These are phyloP conservation scores for Pseudogymnoascus sp. DNA, from an alignment of 2,329 filamentous ascomycete genomes.

Conservation along the genomic window DNA sequence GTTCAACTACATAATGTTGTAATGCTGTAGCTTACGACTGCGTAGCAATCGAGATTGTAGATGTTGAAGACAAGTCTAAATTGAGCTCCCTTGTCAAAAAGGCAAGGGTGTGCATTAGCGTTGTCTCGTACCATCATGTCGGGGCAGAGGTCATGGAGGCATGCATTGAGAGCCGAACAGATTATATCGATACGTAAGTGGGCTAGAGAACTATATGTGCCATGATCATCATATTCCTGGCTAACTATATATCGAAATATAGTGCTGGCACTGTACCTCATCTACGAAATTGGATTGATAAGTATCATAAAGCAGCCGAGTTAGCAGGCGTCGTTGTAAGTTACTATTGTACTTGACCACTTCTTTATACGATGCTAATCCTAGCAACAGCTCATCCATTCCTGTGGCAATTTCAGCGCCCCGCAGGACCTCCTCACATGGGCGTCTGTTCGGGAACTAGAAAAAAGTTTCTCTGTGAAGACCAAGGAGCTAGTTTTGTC, in stretches of 20 bases:
- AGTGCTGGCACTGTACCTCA: conserved; percentile 12
- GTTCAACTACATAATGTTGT: neutral
- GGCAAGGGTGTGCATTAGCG: conserved; percentile 43
- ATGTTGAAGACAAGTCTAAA: conserved; percentile 36
- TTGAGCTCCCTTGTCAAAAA: conserved; percentile 46
- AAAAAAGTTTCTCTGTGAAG: neutral
- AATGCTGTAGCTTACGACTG: neutral
- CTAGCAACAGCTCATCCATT: neutral
- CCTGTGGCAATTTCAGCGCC: neutral
- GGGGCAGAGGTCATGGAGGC: conserved; percentile 19
- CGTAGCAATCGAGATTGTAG: conserved; percentile 45
- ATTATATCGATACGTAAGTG: conserved; percentile 19
- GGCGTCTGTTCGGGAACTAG: neutral
- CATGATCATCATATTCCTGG: neutral
- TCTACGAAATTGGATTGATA: conserved; percentile 14
- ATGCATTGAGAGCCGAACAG: conserved; percentile 20
- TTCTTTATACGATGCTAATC: neutral
- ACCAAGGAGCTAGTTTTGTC: neutral
- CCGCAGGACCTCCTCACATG: neutral
- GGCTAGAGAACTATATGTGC: neutral
- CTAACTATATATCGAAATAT: neutral
- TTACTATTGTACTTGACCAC: neutral
- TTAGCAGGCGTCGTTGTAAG: conserved; percentile 18
- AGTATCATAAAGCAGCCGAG: conserved; percentile 20
- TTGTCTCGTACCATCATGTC: conserved; percentile 19